phyloP scores from a whole-genome alignment of 257 asterid species.

The Salvia rosmarinus region DNA sequence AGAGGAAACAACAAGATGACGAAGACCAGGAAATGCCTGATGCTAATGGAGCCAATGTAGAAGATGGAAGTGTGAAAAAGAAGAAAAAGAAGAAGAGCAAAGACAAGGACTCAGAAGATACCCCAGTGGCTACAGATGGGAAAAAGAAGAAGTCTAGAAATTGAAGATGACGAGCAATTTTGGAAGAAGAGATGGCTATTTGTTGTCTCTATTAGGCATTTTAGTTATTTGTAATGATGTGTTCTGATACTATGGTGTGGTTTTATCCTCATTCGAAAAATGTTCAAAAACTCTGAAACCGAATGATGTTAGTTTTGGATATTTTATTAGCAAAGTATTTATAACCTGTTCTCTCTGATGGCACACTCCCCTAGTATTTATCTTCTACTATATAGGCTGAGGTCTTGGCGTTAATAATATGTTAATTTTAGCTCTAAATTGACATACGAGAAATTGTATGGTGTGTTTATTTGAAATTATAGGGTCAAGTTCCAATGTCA shows the following conservation, averaged over 20 bases:
- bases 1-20: conserved; percentile 61
- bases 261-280: background rate
- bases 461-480: no score
- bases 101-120: conserved; percentile 45
- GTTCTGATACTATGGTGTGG: conserved; percentile 7
- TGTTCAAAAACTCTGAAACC: conserved; percentile 6
- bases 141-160: conserved; percentile 55
- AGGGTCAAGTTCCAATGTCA: no score
- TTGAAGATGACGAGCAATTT: conserved; percentile 32
- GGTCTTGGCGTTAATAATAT: no score
- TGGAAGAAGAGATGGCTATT: conserved; percentile 13
- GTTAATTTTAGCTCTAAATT: no score
- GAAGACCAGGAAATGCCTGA: conserved; percentile 42
- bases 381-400: no score
- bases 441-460: no score
- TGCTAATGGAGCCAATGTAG: conserved; percentile 41
- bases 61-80: conserved; percentile 67
- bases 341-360: background rate
- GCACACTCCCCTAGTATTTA: no score
- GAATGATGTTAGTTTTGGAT: conserved; percentile 24
- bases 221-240: conserved; percentile 29
- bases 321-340: conserved; percentile 15
- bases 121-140: conserved; percentile 43
- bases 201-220: conserved; percentile 24
- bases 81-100: conserved; percentile 67